Conservation (phyloP, 441 rosid genomes). For the Populus trichocarpa region DNA sequence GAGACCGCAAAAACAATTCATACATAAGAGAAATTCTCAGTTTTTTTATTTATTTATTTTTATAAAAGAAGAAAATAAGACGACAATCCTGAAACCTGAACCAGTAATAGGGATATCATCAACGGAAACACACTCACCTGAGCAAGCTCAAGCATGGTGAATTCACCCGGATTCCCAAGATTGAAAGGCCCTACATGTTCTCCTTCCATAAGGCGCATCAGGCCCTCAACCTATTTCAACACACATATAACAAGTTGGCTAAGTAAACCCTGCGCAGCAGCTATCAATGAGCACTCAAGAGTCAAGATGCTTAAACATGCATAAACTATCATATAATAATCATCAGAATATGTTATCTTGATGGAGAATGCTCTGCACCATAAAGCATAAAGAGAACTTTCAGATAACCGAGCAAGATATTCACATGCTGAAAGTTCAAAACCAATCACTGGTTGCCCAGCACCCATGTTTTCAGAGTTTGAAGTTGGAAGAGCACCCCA, state of each 20-base stretch:
- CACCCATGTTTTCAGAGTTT: not conserved
- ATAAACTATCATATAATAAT: not conserved
- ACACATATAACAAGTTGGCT: constrained; percentile 1
- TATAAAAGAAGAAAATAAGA: not conserved
- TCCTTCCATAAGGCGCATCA: constrained; percentile 95
- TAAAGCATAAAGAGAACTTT: not conserved
- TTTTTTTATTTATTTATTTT: too few species aligned
- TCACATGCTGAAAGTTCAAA: not conserved
- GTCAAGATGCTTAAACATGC: not conserved
- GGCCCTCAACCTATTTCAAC: constrained; percentile 72
- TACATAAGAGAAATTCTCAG: too few species aligned
- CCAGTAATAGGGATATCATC: not conserved
- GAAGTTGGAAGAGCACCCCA: not conserved
- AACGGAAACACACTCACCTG: constrained; percentile 38
- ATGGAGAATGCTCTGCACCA: not conserved
- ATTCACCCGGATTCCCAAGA: constrained; percentile 99
- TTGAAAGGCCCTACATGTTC: constrained; percentile 95
- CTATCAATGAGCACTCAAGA: not conserved
- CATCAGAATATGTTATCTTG: not conserved
- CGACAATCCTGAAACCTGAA: not conserved
- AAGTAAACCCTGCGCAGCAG: constrained; percentile 1
- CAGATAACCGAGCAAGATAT: not conserved
- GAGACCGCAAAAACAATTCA: too few species aligned
- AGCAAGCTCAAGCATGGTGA: constrained; percentile 97
- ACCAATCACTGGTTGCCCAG: not conserved